Evolutionary conservation across 257 asterid species (phyloP), one percentile per base, ranked within the genome.

Genomic region (Gentiana straminea): DNA sequence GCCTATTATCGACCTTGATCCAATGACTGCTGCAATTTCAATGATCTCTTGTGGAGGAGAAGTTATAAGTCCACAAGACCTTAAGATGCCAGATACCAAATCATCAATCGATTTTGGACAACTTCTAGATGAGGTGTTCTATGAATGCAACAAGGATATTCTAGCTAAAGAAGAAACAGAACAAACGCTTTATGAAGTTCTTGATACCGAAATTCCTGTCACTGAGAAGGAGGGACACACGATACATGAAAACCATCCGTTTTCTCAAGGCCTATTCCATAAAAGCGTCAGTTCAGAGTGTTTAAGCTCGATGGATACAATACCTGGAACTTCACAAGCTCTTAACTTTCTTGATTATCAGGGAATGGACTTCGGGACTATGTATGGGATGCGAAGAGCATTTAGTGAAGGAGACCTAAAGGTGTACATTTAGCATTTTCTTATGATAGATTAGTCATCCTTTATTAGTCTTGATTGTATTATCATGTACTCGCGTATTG

Each of bases 371-470:
- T 82, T 90, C 12, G 85, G 82, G 10, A 73, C 79, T 66, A 24
- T 24, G 24, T 24, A 24, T 24, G 87, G 89, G 63, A 84, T 87
- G 88, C 84, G 98, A 50, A 79, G 98, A 70, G 84, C 98, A 5
- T 84, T 64, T 67, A 91, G 98, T 49, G 98, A 91, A 52, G 98
- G 98, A 64, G 98, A 91, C 69, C 79, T 91, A 57, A 78, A 91
- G 98, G 98, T 90, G 65, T 50, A 60, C 38, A 66, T 72, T 66
- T 61, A 58, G 51, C 38, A 55, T 54, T 67, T 52, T 58, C 12
- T 44, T 68, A 33, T 61, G 36, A 61, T 63, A 24, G 24, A 24
- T 24, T 24, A 24, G 24, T 24, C 24, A 24, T 24, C 24, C 24
- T 24, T 24, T 24, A 24, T 24, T 24, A 24, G 24, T 24, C 24